phyloP scores from a whole-genome alignment of 2,329 filamentous ascomycete genomes.

The Thelonectria rubi region DNA sequence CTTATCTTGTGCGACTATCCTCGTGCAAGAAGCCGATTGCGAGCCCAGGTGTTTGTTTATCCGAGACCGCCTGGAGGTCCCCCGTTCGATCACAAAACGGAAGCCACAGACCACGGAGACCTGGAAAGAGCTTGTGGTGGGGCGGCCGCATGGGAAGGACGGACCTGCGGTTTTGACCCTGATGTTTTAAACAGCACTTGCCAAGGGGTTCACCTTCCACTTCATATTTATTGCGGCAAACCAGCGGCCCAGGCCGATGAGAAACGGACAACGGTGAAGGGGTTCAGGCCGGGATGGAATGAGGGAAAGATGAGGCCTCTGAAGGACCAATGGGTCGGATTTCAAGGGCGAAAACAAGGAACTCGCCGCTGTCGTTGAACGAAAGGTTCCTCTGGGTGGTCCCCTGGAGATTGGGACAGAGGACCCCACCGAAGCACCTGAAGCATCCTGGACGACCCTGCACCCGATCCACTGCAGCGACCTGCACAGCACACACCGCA shows the following conservation, averaged over 20 bases:
- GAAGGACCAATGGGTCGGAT: neutral
- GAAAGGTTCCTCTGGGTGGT: slow-evolving; percentile 13
- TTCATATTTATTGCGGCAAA: neutral
- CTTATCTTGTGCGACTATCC: neutral
- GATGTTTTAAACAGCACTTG: neutral
- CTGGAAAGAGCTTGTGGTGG: neutral
- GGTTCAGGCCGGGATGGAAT: neutral
- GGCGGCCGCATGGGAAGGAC: neutral
- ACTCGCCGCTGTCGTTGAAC: neutral
- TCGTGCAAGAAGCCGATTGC: neutral
- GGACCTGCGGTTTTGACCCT: neutral
- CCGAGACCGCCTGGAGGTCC: neutral
- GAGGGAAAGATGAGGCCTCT: neutral
- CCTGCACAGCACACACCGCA: slow-evolving; percentile 16
- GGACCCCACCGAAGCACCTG: slow-evolving; percentile 10
- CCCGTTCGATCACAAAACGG: neutral
- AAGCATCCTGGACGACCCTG: slow-evolving; percentile 4
- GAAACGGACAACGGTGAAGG: neutral
- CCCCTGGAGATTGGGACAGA: slow-evolving; percentile 11
- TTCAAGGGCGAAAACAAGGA: slow-evolving; percentile 1
- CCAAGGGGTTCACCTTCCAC: neutral
- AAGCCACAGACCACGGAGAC: neutral
- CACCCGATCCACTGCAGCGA: slow-evolving; percentile 11
- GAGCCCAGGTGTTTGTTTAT: neutral
- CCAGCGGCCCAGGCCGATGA: neutral